phyloP scores from a whole-genome alignment of 1,284 basidiomycete genomes.

The Coriolopsis trogii region DNA sequence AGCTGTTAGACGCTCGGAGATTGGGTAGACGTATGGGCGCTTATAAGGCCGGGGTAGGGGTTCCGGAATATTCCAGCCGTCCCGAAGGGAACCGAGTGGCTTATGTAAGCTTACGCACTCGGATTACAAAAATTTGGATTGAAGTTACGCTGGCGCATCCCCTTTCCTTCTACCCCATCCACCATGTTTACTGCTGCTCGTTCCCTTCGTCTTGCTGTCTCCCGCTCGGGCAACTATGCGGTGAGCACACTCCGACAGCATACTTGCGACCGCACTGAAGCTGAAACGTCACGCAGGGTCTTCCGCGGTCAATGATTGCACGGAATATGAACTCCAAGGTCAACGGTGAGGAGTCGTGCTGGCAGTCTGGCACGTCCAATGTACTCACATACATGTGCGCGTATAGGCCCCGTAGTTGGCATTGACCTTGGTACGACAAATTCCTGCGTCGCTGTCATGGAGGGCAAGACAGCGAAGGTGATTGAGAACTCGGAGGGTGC shows the following conservation, averaged over 20 bases:
- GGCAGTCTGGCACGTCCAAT: background rate
- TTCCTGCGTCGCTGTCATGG: conserved; percentile 95
- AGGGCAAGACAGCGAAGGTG: conserved; percentile 92
- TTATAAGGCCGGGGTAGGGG: too few species aligned
- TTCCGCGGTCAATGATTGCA: conserved; percentile 71
- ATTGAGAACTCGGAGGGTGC: conserved; percentile 98
- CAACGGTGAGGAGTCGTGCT: conserved; percentile 52
- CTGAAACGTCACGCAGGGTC: conserved; percentile 45
- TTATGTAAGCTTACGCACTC: conserved; percentile 31
- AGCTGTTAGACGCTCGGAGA: too few species aligned
- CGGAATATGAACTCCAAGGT: conserved; percentile 86
- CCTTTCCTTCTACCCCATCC: conserved; percentile 44
- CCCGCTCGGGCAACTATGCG: conserved; percentile 67
- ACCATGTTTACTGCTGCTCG: conserved; percentile 69
- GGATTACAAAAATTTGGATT: conserved; percentile 25
- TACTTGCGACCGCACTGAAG: background rate
- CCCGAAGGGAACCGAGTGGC: conserved; percentile 19
- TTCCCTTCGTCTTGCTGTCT: conserved; percentile 57
- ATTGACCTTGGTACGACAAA: conserved; percentile 90
- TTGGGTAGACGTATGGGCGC: too few species aligned
- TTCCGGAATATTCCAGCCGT: conserved; percentile 29
- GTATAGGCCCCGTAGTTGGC: conserved; percentile 65
- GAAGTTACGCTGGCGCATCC: conserved; percentile 28
- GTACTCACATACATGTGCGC: background rate
- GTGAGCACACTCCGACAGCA: conserved; percentile 41